Evolutionary conservation across 176 grass and related monocot species (phyloP).

Genomic region (Olyra latifolia): DNA sequence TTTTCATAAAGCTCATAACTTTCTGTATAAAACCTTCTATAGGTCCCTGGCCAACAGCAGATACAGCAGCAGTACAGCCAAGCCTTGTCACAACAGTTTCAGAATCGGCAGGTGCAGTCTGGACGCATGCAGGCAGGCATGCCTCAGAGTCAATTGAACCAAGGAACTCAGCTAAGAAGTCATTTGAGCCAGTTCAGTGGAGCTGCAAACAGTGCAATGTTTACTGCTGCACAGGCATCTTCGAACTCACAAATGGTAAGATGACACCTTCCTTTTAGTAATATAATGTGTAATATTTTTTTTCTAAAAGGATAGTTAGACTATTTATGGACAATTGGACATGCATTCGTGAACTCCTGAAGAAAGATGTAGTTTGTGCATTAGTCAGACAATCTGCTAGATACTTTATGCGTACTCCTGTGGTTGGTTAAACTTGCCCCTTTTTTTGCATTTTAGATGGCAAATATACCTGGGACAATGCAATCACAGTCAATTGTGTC

Average conservation of each 20-base stretch:
- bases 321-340: neutral
- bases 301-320: conserved; percentile 6
- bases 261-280: conserved; percentile 10
- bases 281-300: neutral
- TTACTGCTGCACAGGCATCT: conserved; percentile 80
- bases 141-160: conserved; percentile 80
- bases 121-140: conserved; percentile 74
- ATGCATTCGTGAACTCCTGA: conserved; percentile 16
- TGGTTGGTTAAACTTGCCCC: conserved; percentile 23
- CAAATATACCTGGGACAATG: conserved; percentile 83
- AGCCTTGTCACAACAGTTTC: conserved; percentile 79
- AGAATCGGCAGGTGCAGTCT: conserved; percentile 77
- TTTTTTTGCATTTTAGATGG: conserved; percentile 71
- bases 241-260: conserved; percentile 92
- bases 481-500: conserved; percentile 70
- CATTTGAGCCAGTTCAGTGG: conserved; percentile 81
- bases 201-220: conserved; percentile 78
- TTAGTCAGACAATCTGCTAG: neutral
- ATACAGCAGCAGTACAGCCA: conserved; percentile 92
- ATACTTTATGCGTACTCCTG: neutral
- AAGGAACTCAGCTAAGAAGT: conserved; percentile 82
- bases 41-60: conserved; percentile 70
- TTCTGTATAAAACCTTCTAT: conserved; percentile 29
- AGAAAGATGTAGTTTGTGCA: conserved; percentile 19
- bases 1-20: conserved; percentile 6